These are phyloP conservation scores for Ustilago trichophora DNA, from an alignment of 1,284 basidiomycete species.

Conservation along the genomic window DNA sequence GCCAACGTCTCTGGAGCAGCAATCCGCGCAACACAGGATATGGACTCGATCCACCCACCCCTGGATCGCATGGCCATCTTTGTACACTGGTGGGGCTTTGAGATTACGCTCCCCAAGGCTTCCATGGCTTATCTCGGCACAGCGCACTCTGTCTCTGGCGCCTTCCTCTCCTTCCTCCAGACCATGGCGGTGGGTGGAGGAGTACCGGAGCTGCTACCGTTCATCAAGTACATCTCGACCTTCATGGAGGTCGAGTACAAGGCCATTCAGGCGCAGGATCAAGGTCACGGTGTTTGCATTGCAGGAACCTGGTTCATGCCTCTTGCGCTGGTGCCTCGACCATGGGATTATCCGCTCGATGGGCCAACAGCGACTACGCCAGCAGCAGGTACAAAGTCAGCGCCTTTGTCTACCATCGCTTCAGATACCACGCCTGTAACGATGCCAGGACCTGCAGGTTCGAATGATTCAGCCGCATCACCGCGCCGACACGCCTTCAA, in stretches of 20 bases:
- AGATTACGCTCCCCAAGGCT: constrained; percentile 55
- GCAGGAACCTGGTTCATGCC: constrained; percentile 60
- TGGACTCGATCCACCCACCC: constrained; percentile 50
- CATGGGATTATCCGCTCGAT: constrained; percentile 49
- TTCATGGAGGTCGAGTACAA: constrained; percentile 61
- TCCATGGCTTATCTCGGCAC: constrained; percentile 57
- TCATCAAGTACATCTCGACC: constrained; percentile 58
- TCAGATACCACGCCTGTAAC: neutral
- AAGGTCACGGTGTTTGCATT: constrained; percentile 51
- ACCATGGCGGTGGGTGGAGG: constrained; percentile 58
- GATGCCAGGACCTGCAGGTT: neutral
- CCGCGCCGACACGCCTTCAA: constrained; percentile 24
- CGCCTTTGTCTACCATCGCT: too few relatives aligned
- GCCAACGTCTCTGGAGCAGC: constrained; percentile 48
- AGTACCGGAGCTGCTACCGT: constrained; percentile 58
- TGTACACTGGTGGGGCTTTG: constrained; percentile 64
- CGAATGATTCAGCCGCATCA: neutral
- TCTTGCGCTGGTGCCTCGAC: constrained; percentile 44
- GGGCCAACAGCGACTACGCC: constrained; percentile 2
- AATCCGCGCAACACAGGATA: constrained; percentile 38
- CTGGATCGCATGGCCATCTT: constrained; percentile 61
- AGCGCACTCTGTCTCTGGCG: constrained; percentile 55
- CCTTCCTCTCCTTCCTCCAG: constrained; percentile 54
- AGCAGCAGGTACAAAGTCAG: neutral
- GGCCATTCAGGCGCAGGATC: constrained; percentile 54